Conservation (phyloP, 306 rosid species). For the Myrica gale region DNA sequence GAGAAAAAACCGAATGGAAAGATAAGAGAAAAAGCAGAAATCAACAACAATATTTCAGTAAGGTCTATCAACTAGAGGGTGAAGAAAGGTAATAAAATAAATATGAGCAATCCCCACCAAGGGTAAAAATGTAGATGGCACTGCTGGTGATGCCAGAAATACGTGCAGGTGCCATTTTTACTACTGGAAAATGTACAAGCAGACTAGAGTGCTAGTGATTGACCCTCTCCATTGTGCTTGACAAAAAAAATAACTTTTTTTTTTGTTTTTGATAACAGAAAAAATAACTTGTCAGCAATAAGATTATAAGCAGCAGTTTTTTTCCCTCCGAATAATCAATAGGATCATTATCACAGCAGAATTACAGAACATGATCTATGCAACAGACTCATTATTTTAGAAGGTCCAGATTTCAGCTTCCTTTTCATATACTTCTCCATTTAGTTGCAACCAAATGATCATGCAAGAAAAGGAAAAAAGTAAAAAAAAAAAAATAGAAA, state of each 20-base stretch:
- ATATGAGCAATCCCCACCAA: not conserved
- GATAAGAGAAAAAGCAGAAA: not conserved
- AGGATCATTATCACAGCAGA: not conserved
- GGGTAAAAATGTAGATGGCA: not conserved
- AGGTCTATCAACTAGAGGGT: not conserved
- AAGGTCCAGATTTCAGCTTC: not conserved
- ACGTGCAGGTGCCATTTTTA: not conserved
- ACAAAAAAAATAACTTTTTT: no score
- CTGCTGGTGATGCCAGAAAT: not conserved
- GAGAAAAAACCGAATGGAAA: not conserved
- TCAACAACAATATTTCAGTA: not conserved
- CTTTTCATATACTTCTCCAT: not conserved
- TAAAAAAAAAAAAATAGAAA: not conserved
- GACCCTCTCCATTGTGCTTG: not conserved
- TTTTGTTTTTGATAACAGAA: no score
- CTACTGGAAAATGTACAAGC: conserved; percentile 7
- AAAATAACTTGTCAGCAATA: not conserved
- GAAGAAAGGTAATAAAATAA: not conserved
- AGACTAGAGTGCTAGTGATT: not conserved
- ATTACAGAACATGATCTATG: not conserved
- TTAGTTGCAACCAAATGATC: conserved; percentile 13
- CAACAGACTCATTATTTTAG: not conserved
- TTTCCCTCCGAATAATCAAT: not conserved
- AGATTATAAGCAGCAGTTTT: not conserved
- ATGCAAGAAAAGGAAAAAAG: conserved; percentile 8